A percentile compares a stretch with the other conserved stretches of the same genome.
Evolutionary conservation across 768 basidiomycete genomes (phyloP).

Genomic region (Erythrobasidium yunnanense): DNA sequence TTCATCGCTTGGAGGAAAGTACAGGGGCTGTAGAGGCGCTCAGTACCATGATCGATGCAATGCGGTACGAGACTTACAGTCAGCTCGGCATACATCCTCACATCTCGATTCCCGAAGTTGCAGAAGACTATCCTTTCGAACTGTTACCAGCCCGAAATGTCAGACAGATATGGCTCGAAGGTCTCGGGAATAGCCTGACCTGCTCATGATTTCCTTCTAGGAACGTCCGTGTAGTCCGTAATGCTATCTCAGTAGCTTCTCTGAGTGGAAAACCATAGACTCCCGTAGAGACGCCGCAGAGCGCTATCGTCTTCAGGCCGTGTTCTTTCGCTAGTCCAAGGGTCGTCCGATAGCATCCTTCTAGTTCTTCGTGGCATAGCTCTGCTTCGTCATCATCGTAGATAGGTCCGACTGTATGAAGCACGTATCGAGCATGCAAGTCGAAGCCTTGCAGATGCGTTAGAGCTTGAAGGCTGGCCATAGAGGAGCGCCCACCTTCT

Average conservation of each 20-base stretch:
- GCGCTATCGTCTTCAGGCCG: conserved; percentile 39
- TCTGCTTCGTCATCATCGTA: conserved; percentile 35
- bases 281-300: conserved; percentile 42
- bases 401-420: conserved; percentile 43
- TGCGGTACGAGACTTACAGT: background rate
- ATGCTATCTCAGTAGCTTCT: conserved; percentile 41
- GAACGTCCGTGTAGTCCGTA: conserved; percentile 32
- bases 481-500: background rate
- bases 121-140: conserved; percentile 22
- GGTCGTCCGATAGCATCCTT: conserved; percentile 40
- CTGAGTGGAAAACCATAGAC: conserved; percentile 43
- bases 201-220: background rate
- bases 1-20: background rate
- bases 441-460: conserved; percentile 36
- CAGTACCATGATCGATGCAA: background rate
- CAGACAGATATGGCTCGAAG: background rate
- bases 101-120: conserved; percentile 13
- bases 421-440: conserved; percentile 40
- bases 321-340: conserved; percentile 36
- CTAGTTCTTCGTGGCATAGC: conserved; percentile 33
- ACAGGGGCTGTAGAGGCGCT: background rate
- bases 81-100: background rate
- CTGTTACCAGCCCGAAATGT: background rate
- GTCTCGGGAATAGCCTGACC: background rate
- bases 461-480: background rate